Base-by-base conservation (phyloP, 306 rosid species). In the Macrotyloma uniflorum region DNA sequence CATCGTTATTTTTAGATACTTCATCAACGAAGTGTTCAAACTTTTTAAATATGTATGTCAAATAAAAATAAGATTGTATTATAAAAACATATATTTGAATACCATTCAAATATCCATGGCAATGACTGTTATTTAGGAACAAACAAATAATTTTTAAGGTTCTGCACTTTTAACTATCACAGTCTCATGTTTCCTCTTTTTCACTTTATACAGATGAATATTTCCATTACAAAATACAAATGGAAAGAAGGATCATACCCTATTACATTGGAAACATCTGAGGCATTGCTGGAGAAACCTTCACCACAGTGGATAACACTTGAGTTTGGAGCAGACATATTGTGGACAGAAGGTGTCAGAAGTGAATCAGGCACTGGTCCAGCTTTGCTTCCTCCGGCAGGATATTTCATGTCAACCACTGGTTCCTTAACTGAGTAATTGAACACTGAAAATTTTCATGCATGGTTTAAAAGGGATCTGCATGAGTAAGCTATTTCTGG, bases 211-310 rank as follows among this genome's bases (percentile, higher is more conserved):
- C 4, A 49, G 6, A 32, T 32, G 2, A 2, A n/a, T 16, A n/a
- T 18, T 22, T 6, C 22, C 7, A 49, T 6, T n/a, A n/a, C 55
- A 49, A 49, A 49, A n/a, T n/a, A n/a, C 22, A n/a, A 8, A n/a
- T 0, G 1, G 40, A 67, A 32, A 77, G 63, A 63, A 82, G 71
- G 24, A 70, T 22, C 19, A 69, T 64, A 94, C 97, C 97, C 88
- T 76, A 78, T 80, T 4, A 32, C 70, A 58, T 66, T 33, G 32
- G 85, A 72, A 63, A 75, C 28, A 10, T 58, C 58, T 0, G 80
- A 78, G 77, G 66, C 75, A 85, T 65, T 70, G 20, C 58, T 62
- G 58, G 30, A 57, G 19, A 79, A 80, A 71, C 36, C 47, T 38
- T 85, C 82, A 33, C 84, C 84, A 40, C 67, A 59, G 7, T 12